A percentile compares a stretch with the other conserved stretches of the same genome.
Conservation (phyloP, 306 rosid genomes). For the Morella rubra region DNA sequence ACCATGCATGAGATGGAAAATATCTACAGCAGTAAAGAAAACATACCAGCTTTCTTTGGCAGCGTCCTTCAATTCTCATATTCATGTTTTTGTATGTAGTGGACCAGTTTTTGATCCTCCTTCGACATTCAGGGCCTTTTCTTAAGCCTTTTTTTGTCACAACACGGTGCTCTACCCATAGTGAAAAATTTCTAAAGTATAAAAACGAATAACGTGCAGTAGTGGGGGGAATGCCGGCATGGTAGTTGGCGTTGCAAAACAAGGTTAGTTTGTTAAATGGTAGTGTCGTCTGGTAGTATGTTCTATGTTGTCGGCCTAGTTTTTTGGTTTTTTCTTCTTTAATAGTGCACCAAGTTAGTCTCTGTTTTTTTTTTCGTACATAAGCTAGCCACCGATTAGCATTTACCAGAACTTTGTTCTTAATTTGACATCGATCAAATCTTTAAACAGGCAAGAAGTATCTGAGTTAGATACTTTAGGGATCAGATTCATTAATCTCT, state of each 20-base stretch:
- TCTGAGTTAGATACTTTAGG: constrained; percentile 40
- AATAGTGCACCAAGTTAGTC: no score
- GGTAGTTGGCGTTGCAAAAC: no score
- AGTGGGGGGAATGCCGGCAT: no score
- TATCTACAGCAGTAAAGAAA: background rate
- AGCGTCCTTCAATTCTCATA: constrained; percentile 96
- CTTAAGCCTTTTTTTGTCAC: constrained; percentile 84
- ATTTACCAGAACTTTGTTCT: no score
- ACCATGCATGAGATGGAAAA: background rate
- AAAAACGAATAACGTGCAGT: no score
- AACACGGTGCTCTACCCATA: constrained; percentile 97
- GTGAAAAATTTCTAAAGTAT: no score
- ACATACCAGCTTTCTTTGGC: constrained; percentile 88
- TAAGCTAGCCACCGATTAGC: constrained; percentile 21
- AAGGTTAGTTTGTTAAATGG: no score
- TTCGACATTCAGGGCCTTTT: constrained; percentile 97
- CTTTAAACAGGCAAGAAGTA: constrained; percentile 36
- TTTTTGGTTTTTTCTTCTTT: no score
- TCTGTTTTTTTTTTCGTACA: no score
- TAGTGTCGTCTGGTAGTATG: no score
- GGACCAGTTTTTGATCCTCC: constrained; percentile 75
- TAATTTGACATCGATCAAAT: background rate
- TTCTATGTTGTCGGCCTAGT: no score
- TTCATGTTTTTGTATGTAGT: constrained; percentile 79
- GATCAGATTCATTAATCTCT: constrained; percentile 46